Evolutionary conservation across 1,284 basidiomycete species (phyloP), one percentile per base, ranked within the genome.

Genomic region (Tylopilus orsonianus): DNA sequence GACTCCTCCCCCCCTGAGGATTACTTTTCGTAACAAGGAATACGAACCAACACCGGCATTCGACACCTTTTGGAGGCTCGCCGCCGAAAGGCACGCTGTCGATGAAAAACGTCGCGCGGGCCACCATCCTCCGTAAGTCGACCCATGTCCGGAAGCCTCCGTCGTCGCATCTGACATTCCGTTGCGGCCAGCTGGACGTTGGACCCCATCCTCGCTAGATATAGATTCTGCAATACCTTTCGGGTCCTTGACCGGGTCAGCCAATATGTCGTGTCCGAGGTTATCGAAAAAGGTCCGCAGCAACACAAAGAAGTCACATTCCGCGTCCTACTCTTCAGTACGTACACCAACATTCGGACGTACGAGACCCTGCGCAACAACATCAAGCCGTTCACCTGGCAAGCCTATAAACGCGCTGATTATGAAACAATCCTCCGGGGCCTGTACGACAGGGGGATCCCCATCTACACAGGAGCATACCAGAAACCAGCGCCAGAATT

Each of bases 401-500:
- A 66, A 39, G 62, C 61, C 10, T 87, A 79, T 56, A 60, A 73
- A 35, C 72, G 75, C 9, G 56, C 65, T 9, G 58, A 68, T 16
- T 87, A 85, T 53, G 61, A 67, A 38, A 57, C 55, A 5, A 75
- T 83, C 23, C 71, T 87, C 18, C 61, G 64, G 10, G 49, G 58
- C 12, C 70, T 75, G 16, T 69, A 70, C 45, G 51, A 66, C 20
- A 53, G 49, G 10, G 70, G 73, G 10, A 57, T 63, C 37, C 41
- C 72, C 3, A 68, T 87, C 18, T 85, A 84, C 56, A 84, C 83
- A 0, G 74, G 74, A n/a, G 74, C 83, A 10, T 87, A 80, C 66
- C 78, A 81, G 59, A 84, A 84, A 56, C 80, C 81, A 2, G 75
- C 77, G 5, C 80, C 81, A 10, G 66, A 71, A 40, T 69, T 79